Base-by-base conservation (phyloP, 139 green algal species). In the Mychonastes homosphaera region DNA sequence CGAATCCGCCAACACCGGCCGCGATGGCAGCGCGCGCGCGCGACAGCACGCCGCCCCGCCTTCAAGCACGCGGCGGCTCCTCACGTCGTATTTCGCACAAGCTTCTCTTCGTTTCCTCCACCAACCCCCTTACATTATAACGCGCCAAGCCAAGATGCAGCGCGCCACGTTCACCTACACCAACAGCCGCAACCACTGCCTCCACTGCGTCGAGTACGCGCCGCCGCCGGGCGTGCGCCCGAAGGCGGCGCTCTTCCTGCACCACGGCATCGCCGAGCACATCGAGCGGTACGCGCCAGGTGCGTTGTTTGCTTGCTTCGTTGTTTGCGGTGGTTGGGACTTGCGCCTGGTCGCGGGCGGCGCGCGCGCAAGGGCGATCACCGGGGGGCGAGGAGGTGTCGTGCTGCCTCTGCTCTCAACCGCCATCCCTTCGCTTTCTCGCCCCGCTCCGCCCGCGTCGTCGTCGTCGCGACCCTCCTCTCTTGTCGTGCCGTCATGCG, bases 201-300 rank as follows among this genome's bases (percentile, higher is more conserved):
- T 65, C 27, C 12, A 45, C 7, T 47, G 48, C 8, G 13, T 44
- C 2, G 50, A 67, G 39, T 67, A 56, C 38, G 19, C 61, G n/a
- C 61, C 61, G 10, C 40, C 28, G 12, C 10, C 32, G 6, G 10
- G 8, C 12, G 9, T 33, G 13, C 3, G 58, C 2, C 40, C 58
- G 3, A 38, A 16, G 32, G 69, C 69, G 2, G 46, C 66, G 16
- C 56, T 87, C 4, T 53, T 80, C 5, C 76, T 74, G 32, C 74
- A 86, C 32, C 79, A 87, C 35, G 79, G 79, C 16, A 35, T 86
- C 7, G 69, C 33, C 9, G 79, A 85, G 44, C 77, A 86, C 33
- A 56, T 69, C 3, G 71, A 65, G 12, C 68, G 76, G 4, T 87
- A 86, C 58, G 53, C 63, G 16, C 43, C 62, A 65, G 60, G 69